phyloP scores from a whole-genome alignment of 495 filamentous ascomycete species.

The Penicillium herquei region DNA sequence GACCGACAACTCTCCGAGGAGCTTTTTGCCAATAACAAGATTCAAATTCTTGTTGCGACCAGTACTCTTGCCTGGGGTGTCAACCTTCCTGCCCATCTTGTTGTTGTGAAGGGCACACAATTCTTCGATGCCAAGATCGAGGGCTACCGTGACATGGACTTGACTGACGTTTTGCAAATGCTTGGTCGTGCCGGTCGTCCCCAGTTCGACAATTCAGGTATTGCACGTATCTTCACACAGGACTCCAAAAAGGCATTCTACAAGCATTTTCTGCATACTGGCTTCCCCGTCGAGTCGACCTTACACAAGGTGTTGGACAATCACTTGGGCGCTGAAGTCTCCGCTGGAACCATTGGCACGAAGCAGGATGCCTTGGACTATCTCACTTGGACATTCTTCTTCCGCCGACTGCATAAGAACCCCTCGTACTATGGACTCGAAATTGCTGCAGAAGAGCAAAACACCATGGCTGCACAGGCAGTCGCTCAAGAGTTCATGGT shows the following conservation, averaged over 20 bases:
- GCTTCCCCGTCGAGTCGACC: slow-evolving; percentile 95
- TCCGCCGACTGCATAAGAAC: slow-evolving; percentile 95
- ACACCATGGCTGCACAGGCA: slow-evolving; percentile 77
- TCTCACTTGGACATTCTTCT: slow-evolving; percentile 99
- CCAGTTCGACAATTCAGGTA: slow-evolving; percentile 93
- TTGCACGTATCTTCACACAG: slow-evolving; percentile 95
- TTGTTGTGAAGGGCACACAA: slow-evolving; percentile 97
- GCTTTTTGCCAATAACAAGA: slow-evolving; percentile 95
- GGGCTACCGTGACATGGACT: slow-evolving; percentile 97
- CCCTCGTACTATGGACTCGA: slow-evolving; percentile 97
- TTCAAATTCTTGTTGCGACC: slow-evolving; percentile 95
- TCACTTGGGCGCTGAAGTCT: slow-evolving; percentile 93
- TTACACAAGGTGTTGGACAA: slow-evolving; percentile 96
- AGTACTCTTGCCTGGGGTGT: slow-evolving; percentile 98
- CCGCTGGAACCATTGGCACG: slow-evolving; percentile 83
- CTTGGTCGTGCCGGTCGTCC: slow-evolving; percentile 91
- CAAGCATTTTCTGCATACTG: slow-evolving; percentile 98
- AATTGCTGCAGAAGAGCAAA: slow-evolving; percentile 91
- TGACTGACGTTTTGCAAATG: slow-evolving; percentile 99
- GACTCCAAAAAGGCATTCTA: slow-evolving; percentile 99
- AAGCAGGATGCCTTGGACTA: slow-evolving; percentile 99
- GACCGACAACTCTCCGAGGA: slow-evolving; percentile 90
- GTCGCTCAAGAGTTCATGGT: slow-evolving; percentile 91
- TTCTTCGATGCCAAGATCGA: slow-evolving; percentile 98
- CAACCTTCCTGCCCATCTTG: slow-evolving; percentile 94